Conservation (phyloP, 805 yeast species). For the Wickerhamiella slavikovae region DNA sequence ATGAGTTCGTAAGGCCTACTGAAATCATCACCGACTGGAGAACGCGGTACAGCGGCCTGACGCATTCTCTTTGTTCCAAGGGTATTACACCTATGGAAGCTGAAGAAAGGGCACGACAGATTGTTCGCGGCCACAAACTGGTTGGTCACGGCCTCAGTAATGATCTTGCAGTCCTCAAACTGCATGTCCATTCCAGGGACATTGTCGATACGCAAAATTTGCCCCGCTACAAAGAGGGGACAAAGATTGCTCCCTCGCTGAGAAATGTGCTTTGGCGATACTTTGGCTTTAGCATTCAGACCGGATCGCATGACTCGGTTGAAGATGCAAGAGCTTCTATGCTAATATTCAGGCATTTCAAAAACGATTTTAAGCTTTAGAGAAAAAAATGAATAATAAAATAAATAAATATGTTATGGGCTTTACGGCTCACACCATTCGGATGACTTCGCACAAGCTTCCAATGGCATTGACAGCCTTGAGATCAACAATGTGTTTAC, state of each 20-base stretch:
- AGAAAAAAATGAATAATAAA: not conserved
- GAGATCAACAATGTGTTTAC: not conserved
- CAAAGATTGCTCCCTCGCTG: slow-evolving; percentile 32
- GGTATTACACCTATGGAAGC: slow-evolving; percentile 55
- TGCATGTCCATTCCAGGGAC: slow-evolving; percentile 43
- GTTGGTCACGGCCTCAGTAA: slow-evolving; percentile 78
- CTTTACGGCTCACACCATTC: not conserved
- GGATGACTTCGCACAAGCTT: not conserved
- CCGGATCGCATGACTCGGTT: slow-evolving; percentile 63
- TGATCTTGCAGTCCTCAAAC: slow-evolving; percentile 46
- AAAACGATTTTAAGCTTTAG: slow-evolving; percentile 1
- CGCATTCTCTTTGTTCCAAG: slow-evolving; percentile 42
- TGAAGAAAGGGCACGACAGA: slow-evolving; percentile 30
- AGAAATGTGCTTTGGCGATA: slow-evolving; percentile 41
- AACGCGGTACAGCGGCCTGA: slow-evolving; percentile 79
- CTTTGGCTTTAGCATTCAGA: slow-evolving; percentile 42
- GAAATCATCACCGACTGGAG: slow-evolving; percentile 77
- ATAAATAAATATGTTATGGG: not conserved
- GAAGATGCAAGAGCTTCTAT: slow-evolving; percentile 83
- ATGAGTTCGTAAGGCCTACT: slow-evolving; percentile 53
- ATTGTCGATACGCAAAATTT: slow-evolving; percentile 60
- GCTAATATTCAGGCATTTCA: slow-evolving; percentile 31
- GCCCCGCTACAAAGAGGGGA: slow-evolving; percentile 28
- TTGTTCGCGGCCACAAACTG: slow-evolving; percentile 28
- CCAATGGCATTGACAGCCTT: not conserved